phyloP scores from a whole-genome alignment of 1,284 basidiomycete species.

The Ustilago esculenta region DNA sequence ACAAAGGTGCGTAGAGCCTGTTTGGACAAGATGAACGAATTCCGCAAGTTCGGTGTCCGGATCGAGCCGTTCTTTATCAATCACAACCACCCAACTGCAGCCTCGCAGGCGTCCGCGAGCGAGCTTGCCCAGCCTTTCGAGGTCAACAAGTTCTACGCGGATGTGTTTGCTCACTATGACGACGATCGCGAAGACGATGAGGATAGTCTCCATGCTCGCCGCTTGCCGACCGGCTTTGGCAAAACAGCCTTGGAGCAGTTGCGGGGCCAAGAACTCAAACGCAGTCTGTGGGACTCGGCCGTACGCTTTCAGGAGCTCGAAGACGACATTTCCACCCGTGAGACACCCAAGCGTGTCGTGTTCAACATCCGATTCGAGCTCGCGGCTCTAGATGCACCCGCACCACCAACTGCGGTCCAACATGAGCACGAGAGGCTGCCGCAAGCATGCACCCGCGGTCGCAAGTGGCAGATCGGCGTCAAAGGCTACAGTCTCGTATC shows the following conservation, averaged over 20 bases:
- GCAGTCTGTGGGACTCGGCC: constrained; percentile 51
- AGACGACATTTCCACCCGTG: constrained; percentile 67
- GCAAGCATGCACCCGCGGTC: constrained; percentile 51
- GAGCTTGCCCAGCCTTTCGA: constrained; percentile 72
- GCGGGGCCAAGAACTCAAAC: constrained; percentile 34
- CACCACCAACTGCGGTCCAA: constrained; percentile 1
- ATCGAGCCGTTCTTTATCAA: constrained; percentile 94
- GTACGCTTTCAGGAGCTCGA: constrained; percentile 63
- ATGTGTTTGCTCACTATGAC: constrained; percentile 62
- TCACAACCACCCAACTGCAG: constrained; percentile 72
- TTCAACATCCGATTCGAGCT: constrained; percentile 85
- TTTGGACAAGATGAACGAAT: constrained; percentile 70
- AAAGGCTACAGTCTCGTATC: constrained; percentile 74
- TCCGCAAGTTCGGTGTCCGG: constrained; percentile 80
- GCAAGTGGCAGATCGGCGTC: constrained; percentile 85
- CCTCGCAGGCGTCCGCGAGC: constrained; percentile 13
- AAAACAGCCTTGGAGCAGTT: constrained; percentile 34
- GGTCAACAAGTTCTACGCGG: constrained; percentile 76
- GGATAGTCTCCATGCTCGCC: constrained; percentile 4
- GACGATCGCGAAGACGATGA: constrained; percentile 52
- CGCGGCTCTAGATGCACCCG: constrained; percentile 67
- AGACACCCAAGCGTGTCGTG: constrained; percentile 85
- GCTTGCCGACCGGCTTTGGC: constrained; percentile 24
- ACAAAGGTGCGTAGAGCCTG: constrained; percentile 39
- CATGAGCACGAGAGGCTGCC: constrained; percentile 29